Evolutionary conservation across 768 basidiomycete genomes (phyloP).

Genomic region (Tulasnella sp.): DNA sequence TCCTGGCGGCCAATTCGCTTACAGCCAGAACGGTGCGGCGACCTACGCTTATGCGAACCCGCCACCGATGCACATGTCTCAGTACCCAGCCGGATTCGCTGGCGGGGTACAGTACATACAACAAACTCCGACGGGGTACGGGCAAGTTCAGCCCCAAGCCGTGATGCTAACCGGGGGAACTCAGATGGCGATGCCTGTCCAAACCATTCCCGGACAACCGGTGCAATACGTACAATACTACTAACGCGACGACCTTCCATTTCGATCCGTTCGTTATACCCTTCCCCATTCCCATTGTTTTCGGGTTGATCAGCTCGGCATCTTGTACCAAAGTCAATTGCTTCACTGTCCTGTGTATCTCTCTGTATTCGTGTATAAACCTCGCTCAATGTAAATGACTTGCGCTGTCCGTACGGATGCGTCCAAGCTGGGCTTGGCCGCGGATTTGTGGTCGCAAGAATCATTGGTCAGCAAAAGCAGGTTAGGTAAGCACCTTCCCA

Average conservation of each 20-base stretch:
- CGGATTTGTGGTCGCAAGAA: neutral
- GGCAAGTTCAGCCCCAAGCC: conserved; percentile 5
- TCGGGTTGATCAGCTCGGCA: neutral
- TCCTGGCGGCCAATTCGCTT: neutral
- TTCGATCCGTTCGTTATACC: neutral
- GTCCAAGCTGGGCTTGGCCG: neutral
- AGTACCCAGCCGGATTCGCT: neutral
- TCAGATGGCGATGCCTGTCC: neutral
- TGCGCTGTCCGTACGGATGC: neutral
- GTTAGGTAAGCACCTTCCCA: neutral
- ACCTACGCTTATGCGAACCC: conserved; percentile 6
- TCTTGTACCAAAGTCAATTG: neutral
- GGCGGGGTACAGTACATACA: conserved; percentile 2
- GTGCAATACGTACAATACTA: conserved; percentile 5
- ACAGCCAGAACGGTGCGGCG: neutral
- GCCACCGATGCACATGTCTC: conserved; percentile 10
- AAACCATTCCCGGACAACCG: neutral
- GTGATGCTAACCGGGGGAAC: neutral
- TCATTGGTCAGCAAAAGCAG: neutral
- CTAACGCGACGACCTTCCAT: neutral
- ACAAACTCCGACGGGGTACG: neutral
- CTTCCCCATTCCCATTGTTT: neutral
- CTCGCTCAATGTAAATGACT: neutral
- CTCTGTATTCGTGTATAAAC: neutral
- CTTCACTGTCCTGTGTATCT: neutral